These are phyloP conservation scores for Podospora pseudocomata DNA, from an alignment of 495 filamentous ascomycete genomes.

Conservation along the genomic window DNA sequence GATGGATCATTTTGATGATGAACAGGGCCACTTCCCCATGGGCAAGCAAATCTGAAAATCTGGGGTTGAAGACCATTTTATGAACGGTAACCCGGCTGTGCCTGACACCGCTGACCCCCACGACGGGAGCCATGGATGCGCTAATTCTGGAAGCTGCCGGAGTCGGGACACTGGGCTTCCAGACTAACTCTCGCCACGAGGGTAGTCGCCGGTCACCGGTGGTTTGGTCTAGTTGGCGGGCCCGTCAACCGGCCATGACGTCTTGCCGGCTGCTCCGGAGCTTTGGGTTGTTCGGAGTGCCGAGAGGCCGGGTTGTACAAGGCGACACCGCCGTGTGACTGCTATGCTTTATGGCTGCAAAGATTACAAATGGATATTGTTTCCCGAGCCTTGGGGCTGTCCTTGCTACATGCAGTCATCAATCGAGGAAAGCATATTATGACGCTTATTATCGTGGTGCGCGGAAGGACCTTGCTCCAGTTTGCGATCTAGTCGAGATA, in stretches of 20 bases:
- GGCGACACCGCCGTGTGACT: background rate
- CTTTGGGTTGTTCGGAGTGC: background rate
- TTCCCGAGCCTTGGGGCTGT: too few species aligned
- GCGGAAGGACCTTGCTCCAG: too few species aligned
- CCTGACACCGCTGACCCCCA: background rate
- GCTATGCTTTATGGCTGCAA: background rate
- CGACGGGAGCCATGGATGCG: background rate
- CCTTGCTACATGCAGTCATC: too few species aligned
- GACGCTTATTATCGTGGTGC: too few species aligned
- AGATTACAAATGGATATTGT: background rate
- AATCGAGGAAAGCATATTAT: too few species aligned
- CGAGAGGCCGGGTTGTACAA: background rate
- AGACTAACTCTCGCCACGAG: background rate
- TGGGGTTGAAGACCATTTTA: background rate
- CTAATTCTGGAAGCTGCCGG: background rate
- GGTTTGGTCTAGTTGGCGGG: constrained; percentile 6
- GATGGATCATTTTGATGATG: background rate
- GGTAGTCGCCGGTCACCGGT: background rate
- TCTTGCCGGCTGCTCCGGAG: background rate
- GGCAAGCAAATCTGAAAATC: background rate
- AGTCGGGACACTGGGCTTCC: background rate
- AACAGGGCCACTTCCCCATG: background rate
- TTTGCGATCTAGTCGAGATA: too few species aligned
- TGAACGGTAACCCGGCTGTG: background rate
- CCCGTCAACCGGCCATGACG: background rate